Evolutionary conservation across 331 rosid species (phyloP), one percentile per base, ranked within the genome.

Genomic region (Stylosanthes scabra): DNA sequence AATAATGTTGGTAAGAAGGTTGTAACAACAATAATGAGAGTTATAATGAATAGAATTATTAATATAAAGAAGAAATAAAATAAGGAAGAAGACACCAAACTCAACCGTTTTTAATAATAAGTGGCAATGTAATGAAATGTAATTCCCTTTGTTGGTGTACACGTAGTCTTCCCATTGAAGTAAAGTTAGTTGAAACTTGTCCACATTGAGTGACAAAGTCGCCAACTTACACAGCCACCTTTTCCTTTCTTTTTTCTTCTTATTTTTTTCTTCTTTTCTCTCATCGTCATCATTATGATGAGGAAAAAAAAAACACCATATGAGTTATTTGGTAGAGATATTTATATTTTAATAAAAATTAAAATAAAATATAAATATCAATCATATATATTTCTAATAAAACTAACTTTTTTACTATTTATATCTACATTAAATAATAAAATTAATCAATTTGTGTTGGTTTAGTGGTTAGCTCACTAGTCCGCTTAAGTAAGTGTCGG

Each of bases 131-230:
- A 31, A 31, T 31, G 37, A 3, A 31, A 31, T 31, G 51, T 11
- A 59, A 66, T 78, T 47, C 46, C 37, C 37, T 54, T 57, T 66
- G 74, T 64, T 80, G 88, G 77, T 83, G 81, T 68, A 75, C 83
- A 70, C 83, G 66, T 83, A 93, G 90, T 88, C 96, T 91, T 93
- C 90, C 89, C 91, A 88, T 91, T 85, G 55, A 94, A 94, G 99
- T 88, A 89, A 91, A 91, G 97, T 81, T 91, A 2, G 93, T 84
- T 91, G 97, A 88, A 83, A 83, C 87, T 68, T 85, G 86, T 88
- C 64, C 81, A 84, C 81, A 87, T 93, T 89, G 98, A 89, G 97
- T 91, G 91, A 91, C 84, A 91, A 90, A 89, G 85, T 88, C 90
- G 97, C 80, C 86, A 93, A 82, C 85, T 69, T 51, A 14, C 42